Evolutionary conservation across 306 rosid genomes (phyloP), one percentile per base, ranked within the genome.

Genomic region (Benincasa hispida): DNA sequence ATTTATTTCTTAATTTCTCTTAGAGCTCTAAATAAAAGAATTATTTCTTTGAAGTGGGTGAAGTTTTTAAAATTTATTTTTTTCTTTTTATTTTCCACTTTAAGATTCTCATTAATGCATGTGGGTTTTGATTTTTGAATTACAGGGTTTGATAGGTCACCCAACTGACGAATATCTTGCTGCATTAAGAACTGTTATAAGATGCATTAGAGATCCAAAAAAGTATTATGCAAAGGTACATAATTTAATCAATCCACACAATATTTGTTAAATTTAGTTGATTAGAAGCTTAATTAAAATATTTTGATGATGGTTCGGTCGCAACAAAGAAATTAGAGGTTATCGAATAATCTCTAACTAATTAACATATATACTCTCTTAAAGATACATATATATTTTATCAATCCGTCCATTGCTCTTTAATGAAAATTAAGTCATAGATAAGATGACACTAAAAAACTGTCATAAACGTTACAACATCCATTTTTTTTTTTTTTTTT

Each of bases 191-290:
- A 76, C 80, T 5, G 35, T 70, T 1, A 69, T 85, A 77, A 80
- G 87, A 50, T 85, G 89, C 82, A 88, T 88, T 28, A 78, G 66
- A 61, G 79, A 84, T 42, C 84, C 85, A 3, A 59, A 58, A 53
- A 85, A 85, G 76, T 85, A 85, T 74, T 82, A 78, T 37, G 80
- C 81, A 45, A 88, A 84, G 91, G 91, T 87, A 85, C 27, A 39
- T 66, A 8, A 28, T 35, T 4, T n/a, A 1, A 61, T 61, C 70
- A 34, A 18, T 9, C 15, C 18, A 3, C 5, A 60, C 61, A 56
- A 22, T 58, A 8, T 12, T 19, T 10, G 8, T 12, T 21, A 54
- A 9, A 2, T 19, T n/a, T 54, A 54, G 13, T 8, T 54, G 27
- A 21, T 54, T 21, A 0, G 59, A 55, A 28, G 35, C 35, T 4